Conservation (phyloP, 2,329 filamentous ascomycete genomes). For the Aureobasidium sp. region DNA sequence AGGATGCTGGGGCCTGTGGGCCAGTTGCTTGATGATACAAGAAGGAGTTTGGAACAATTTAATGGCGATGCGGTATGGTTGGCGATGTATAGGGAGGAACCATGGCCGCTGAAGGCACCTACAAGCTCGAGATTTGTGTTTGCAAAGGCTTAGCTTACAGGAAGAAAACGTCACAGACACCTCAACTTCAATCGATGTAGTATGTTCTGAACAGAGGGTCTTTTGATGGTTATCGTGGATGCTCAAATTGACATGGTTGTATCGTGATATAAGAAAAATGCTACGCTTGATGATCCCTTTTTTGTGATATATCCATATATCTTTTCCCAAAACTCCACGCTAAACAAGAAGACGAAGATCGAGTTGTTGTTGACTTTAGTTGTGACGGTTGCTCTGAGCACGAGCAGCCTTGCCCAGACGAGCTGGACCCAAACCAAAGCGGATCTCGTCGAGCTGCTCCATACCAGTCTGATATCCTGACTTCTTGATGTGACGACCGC, state of each 20-base stretch:
- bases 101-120: background rate
- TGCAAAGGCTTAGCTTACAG: background rate
- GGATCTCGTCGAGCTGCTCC: conserved; percentile 83
- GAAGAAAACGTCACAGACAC: no score
- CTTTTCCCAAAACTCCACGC: conserved; percentile 1
- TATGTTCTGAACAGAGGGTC: no score
- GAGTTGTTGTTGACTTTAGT: background rate
- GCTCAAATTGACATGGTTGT: background rate
- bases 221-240: no score
- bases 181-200: no score
- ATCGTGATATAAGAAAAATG: conserved; percentile 1
- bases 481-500: conserved; percentile 60
- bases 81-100: background rate
- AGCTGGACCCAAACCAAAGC: conserved; percentile 69
- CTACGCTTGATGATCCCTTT: background rate
- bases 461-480: conserved; percentile 72
- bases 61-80: conserved; percentile 76
- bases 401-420: conserved; percentile 36
- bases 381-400: background rate
- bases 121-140: background rate
- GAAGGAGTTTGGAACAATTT: conserved; percentile 49
- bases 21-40: conserved; percentile 38
- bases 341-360: background rate
- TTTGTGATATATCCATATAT: background rate
- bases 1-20: conserved; percentile 44